Base-by-base conservation (phyloP, 345 rosid species). In the Eucalyptus tenuipes region DNA sequence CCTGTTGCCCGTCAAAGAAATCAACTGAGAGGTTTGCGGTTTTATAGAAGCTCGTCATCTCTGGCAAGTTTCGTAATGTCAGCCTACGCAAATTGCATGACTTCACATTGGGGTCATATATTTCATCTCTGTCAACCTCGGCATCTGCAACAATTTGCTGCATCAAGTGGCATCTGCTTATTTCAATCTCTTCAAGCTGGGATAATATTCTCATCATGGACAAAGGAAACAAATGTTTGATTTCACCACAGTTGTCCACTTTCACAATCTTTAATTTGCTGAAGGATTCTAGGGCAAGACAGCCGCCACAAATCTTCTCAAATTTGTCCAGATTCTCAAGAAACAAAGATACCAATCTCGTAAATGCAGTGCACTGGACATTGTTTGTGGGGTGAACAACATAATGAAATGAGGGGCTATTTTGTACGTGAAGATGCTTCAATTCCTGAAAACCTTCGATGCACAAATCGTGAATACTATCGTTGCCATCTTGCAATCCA, bases 301-400 rank as follows among this genome's bases (percentile, higher is more conserved):
- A 2, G 0, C 4, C 66, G 4, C 1, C 0, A 5, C 0, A 59
- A 59, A 59, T 59, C 31, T 59, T 25, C 66, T 59, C 31, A 1
- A 48, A 42, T 6, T 42, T 42, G 44, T 42, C 5, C 5, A 42
- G 44, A 42, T 42, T 42, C 44, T 42, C 7, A 5, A 42, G 44
- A 42, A 5, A 42, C 44, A 42, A 42, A 6, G 44, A 42, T 42
- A 5, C 44, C 44, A 42, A 42, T 42, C 5, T 5, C 7, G 7
- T 42, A 42, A 42, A 42, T 42, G 44, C 44, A 7, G 44, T 42
- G 44, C 44, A 25, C 4, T 5, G n/a, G 59, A 53, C 4, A 3
- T 53, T 0, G 11, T 53, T 4, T 37, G 40, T 1, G n/a, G 64
- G 25, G 13, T 5, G 3, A 5, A 57, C 64, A 2, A 57, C 2